Base-by-base conservation (phyloP, 768 basidiomycete species). In the Mycena chlorophos region DNA sequence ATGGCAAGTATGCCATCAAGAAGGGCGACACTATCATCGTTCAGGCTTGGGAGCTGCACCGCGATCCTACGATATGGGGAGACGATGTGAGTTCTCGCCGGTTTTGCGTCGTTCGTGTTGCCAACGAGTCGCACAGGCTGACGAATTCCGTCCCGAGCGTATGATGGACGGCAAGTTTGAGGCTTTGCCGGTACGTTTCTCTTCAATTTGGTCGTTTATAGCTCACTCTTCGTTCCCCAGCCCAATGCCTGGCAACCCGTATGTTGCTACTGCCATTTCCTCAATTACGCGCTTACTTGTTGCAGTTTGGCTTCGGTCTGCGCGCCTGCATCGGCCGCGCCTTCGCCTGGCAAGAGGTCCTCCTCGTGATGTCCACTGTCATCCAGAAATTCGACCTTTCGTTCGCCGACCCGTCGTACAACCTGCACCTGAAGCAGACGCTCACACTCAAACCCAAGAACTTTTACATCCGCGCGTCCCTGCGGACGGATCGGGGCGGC, bases 141-240 rank as follows among this genome's bases (percentile, higher is more conserved):
- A 73, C 5, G 71, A 74, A 49, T 80, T 76, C 66, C 68, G 63
- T n/a, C 79, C 79, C 0, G 79, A 80, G 57, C 69, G 79, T 13
- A 76, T 81, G 77, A 59, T 79, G 30, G 75, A 78, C 53, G 78
- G 75, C n/a, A 73, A 74, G 51, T 81, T 79, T 56, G 78, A 78
- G 61, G 70, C 72, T 10, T 66, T 79, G 6, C 79, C 79, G 1
- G 61, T 58, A 31, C 46, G 49, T 57, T 20, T 30, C 22, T 14
- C 29, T 48, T 17, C 20, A 19, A 8, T 47, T 2, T 13, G 4
- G 14, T 3, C 30, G 5, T 40, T 46, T 22, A 27, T 39, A 12
- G 23, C 40, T 46, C 49, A 47, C 23, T 22, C 8, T 17, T 12
- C 16, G n/a, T n/a, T 10, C 39, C 12, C 13, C 38, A 76, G 76